Conservation (phyloP, 129 eudicot species). For the Dittrichia graveolens region DNA sequence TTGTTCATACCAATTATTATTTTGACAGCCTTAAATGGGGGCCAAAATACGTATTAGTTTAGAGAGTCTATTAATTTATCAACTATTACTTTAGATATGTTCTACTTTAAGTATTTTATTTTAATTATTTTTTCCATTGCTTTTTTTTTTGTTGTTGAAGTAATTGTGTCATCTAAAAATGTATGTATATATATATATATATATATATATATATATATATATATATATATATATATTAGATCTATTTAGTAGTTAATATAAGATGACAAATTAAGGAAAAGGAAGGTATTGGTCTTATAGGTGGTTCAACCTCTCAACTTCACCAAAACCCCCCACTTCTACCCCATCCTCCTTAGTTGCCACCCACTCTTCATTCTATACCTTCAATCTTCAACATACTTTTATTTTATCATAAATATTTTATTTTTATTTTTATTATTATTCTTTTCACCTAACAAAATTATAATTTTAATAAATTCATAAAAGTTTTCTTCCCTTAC, state of each 20-base stretch:
- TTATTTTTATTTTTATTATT: background rate
- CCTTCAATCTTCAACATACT: background rate
- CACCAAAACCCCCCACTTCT: slow-evolving; percentile 23
- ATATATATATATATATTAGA: too few relatives aligned
- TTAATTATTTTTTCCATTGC: background rate
- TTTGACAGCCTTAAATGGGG: too few relatives aligned
- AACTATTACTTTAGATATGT: too few relatives aligned
- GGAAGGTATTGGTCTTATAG: slow-evolving; percentile 29
- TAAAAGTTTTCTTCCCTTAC: background rate
- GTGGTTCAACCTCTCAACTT: slow-evolving; percentile 44
- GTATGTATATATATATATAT: too few relatives aligned
- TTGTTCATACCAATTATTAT: too few relatives aligned
- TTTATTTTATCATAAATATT: background rate
- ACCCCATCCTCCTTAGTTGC: slow-evolving; percentile 32
- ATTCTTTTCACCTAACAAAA: slow-evolving; percentile 26
- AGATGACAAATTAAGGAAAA: slow-evolving; percentile 17
- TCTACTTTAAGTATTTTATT: too few relatives aligned
- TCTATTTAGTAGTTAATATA: background rate
- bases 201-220: too few relatives aligned
- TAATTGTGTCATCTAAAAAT: too few relatives aligned
- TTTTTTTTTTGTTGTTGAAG: background rate
- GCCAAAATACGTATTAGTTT: too few relatives aligned
- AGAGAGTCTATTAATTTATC: too few relatives aligned
- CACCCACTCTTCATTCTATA: slow-evolving; percentile 27
- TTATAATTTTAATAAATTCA: background rate